These are phyloP conservation scores for Catharanthus roseus DNA, from an alignment of 257 asterid species.

Conservation along the genomic window DNA sequence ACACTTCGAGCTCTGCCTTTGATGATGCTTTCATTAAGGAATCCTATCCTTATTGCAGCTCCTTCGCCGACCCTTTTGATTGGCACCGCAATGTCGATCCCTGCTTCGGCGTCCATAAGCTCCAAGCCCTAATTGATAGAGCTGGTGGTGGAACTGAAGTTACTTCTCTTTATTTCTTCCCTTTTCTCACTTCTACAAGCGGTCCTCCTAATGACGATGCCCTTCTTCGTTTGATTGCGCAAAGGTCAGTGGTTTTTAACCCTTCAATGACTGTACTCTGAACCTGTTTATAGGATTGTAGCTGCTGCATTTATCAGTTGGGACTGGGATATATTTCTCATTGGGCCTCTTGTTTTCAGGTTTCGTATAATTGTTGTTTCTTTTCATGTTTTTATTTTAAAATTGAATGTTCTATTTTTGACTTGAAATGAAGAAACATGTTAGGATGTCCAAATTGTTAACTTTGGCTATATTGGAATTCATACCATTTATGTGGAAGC, in stretches of 20 bases:
- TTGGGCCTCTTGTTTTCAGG: no score
- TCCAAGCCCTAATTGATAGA: constrained; percentile 27
- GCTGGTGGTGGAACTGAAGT: constrained; percentile 33
- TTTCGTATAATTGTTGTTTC: no score
- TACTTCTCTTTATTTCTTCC: constrained; percentile 34
- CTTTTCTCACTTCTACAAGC: constrained; percentile 32
- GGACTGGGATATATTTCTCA: no score
- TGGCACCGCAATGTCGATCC: constrained; percentile 29
- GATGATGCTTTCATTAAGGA: constrained; percentile 31
- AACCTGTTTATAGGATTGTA: no score
- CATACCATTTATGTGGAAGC: no score
- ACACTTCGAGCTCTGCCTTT: neutral
- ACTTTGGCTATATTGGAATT: no score
- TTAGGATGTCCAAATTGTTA: no score
- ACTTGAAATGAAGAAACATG: no score
- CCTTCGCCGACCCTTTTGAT: constrained; percentile 36
- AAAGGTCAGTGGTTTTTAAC: constrained; percentile 16
- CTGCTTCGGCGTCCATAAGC: constrained; percentile 18
- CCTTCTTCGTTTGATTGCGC: constrained; percentile 32
- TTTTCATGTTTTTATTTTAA: neutral
- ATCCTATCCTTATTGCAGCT: constrained; percentile 20
- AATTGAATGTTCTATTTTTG: no score
- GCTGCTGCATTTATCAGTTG: no score
- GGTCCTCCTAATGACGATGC: constrained; percentile 34
- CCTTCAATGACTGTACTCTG: no score